Evolutionary conservation across 1,284 basidiomycete species (phyloP).

Genomic region (Exobasidium cylindrosporum): DNA sequence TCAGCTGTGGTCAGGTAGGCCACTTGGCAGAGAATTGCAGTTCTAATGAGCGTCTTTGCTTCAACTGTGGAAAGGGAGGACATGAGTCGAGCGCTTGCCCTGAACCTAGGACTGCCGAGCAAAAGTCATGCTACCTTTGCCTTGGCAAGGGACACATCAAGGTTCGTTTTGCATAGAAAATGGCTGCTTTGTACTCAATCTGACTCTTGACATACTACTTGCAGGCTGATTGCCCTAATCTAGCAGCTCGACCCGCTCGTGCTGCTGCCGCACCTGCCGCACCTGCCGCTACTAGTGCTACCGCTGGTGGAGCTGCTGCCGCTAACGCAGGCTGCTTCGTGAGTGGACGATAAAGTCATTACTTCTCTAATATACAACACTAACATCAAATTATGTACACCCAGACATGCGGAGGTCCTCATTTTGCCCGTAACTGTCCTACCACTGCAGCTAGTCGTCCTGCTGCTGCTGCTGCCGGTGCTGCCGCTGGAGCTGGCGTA

Average conservation of each 20-base stretch:
- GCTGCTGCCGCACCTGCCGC: background rate
- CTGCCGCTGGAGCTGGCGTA: too few species aligned
- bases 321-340: conserved; percentile 13
- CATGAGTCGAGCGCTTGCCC: conserved; percentile 18
- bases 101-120: conserved; percentile 14
- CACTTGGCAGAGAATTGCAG: conserved; percentile 15
- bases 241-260: conserved; percentile 7
- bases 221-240: conserved; percentile 12
- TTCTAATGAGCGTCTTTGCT: conserved; percentile 11
- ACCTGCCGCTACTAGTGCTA: conserved; percentile 5
- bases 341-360: conserved; percentile 6
- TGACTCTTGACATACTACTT: too few species aligned
- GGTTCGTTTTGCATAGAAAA: background rate
- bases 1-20: conserved; percentile 10
- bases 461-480: conserved; percentile 3
- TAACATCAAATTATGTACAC: too few species aligned
- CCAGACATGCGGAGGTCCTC: conserved; percentile 18
- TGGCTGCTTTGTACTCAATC: too few species aligned
- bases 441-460: conserved; percentile 1
- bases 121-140: conserved; percentile 22
- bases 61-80: conserved; percentile 8
- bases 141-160: conserved; percentile 20
- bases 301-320: conserved; percentile 8
- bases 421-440: conserved; percentile 20
- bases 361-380: too few species aligned